Conservation (phyloP, 2,329 filamentous ascomycete genomes). For the Diaporthe capsici region DNA sequence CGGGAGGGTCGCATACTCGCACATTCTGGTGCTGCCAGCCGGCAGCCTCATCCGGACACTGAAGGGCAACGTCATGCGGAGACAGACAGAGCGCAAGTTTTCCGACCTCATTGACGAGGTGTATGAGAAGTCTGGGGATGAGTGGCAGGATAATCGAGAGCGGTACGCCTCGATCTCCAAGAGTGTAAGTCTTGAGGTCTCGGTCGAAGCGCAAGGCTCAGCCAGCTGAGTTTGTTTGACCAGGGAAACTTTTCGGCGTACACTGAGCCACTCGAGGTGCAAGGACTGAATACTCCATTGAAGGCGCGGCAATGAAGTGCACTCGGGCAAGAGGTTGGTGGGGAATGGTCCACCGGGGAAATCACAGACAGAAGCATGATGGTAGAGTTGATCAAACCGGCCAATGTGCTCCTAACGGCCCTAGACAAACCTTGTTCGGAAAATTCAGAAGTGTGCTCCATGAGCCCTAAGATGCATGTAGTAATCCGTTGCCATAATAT, state of each 20-base stretch:
- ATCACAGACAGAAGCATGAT: background rate
- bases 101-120: background rate
- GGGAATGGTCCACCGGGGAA: background rate
- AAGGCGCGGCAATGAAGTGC: background rate
- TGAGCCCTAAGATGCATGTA: background rate
- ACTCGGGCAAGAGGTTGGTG: background rate
- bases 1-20: conserved; percentile 14
- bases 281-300: background rate
- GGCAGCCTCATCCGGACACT: conserved; percentile 31
- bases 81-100: conserved; percentile 23
- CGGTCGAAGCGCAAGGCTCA: background rate
- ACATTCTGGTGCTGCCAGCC: conserved; percentile 14
- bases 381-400: background rate
- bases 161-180: conserved; percentile 31
- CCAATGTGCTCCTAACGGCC: no score
- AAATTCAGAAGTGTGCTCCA: background rate
- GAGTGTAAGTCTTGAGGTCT: conserved; percentile 25
- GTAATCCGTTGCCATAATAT: fast-evolving
- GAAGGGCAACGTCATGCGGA: conserved; percentile 34
- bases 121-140: conserved; percentile 23
- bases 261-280: background rate
- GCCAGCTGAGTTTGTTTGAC: conserved; percentile 3
- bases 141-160: conserved; percentile 32
- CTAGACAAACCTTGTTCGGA: background rate
- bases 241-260: background rate